These are phyloP conservation scores for Tanacetum coccineum DNA, from an alignment of 129 eudicot species.

Conservation along the genomic window DNA sequence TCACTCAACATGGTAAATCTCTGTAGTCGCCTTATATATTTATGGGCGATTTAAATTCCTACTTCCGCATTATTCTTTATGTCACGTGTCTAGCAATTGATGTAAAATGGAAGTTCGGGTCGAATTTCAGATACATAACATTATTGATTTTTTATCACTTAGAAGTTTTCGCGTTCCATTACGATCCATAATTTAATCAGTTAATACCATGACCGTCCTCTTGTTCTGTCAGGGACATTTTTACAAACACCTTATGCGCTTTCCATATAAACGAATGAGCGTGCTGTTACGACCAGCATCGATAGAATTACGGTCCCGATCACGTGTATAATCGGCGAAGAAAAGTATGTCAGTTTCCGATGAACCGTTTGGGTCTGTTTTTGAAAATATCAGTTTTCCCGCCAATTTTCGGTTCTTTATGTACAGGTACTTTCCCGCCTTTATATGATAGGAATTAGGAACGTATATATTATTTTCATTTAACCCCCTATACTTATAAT, in stretches of 20 bases:
- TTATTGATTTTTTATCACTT: no score
- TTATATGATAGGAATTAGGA: conserved; percentile 1
- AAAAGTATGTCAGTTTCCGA: conserved; percentile 32
- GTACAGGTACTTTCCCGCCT: conserved; percentile 38
- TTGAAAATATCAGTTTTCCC: conserved; percentile 22
- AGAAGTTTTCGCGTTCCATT: no score
- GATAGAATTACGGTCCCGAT: conserved; percentile 22
- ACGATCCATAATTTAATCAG: no score
- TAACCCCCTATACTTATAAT: conserved; percentile 23
- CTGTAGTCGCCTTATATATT: no score
- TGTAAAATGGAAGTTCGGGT: no score
- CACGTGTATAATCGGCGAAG: background rate
- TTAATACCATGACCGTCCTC: background rate
- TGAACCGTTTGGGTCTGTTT: conserved; percentile 11
- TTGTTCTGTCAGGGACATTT: conserved; percentile 28
- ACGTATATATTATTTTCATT: conserved; percentile 16
- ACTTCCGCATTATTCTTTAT: no score
- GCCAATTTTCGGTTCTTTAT: conserved; percentile 14
- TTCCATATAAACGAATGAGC: conserved; percentile 10
- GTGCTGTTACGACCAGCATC: conserved; percentile 7
- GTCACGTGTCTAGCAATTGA: no score
- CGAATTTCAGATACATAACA: no score
- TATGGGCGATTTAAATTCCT: no score
- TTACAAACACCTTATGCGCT: conserved; percentile 28
- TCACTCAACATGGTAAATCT: no score